Percentiles rank a stretch among this genome's conserved stretches.
Evolutionary conservation across 768 basidiomycete genomes (phyloP).

Genomic region (Xerocomellus dryophilus): DNA sequence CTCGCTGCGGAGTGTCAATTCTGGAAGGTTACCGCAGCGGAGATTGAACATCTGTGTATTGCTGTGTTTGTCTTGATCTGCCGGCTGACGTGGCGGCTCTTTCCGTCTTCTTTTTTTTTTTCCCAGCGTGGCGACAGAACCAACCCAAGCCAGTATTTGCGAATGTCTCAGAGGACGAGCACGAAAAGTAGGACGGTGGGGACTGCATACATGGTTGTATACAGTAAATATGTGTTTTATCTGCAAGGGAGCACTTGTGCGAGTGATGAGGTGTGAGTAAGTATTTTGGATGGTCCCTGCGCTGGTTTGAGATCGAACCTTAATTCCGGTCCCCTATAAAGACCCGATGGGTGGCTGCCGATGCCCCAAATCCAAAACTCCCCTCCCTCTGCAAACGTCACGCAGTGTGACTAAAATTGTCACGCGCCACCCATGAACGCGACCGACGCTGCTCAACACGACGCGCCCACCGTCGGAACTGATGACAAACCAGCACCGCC

Average conservation of each 20-base stretch:
- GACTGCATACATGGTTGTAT: not conserved
- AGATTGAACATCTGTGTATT: slow-evolving; percentile 31
- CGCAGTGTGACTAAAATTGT: slow-evolving; percentile 60
- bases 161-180: slow-evolving; percentile 51
- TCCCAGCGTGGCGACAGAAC: slow-evolving; percentile 80
- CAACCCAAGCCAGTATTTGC: slow-evolving; percentile 87
- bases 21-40: slow-evolving; percentile 30
- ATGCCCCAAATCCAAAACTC: slow-evolving; percentile 64
- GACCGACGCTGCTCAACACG: slow-evolving; percentile 32
- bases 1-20: slow-evolving; percentile 31
- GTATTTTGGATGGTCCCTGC: slow-evolving; percentile 61
- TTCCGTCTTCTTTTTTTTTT: slow-evolving; percentile 46
- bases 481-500: slow-evolving; percentile 29
- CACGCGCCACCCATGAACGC: slow-evolving; percentile 71
- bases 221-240: slow-evolving; percentile 7
- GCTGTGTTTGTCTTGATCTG: slow-evolving; percentile 33
- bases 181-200: slow-evolving; percentile 50
- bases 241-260: slow-evolving; percentile 8
- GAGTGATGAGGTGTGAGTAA: slow-evolving; percentile 33
- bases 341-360: slow-evolving; percentile 65
- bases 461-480: slow-evolving; percentile 29
- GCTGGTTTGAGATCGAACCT: slow-evolving; percentile 76
- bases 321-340: slow-evolving; percentile 80
- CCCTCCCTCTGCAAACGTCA: slow-evolving; percentile 51
- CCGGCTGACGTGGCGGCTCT: slow-evolving; percentile 57